Percentiles rank a stretch among this genome's conserved stretches.
Conservation (phyloP, 805 yeast genomes). For the Kazachstania taianensis region DNA sequence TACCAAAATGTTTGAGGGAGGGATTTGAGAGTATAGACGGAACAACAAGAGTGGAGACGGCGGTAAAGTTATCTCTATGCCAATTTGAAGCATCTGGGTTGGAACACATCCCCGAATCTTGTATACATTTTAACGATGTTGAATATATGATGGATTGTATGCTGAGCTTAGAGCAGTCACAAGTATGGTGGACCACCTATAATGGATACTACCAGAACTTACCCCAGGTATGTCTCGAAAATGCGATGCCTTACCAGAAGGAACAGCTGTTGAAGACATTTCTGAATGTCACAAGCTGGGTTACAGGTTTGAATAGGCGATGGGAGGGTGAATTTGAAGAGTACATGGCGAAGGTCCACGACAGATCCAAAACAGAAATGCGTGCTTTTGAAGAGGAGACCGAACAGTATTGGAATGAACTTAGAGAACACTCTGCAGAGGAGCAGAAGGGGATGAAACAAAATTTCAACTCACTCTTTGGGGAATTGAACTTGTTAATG, state of each 20-base stretch:
- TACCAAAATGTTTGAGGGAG: slow-evolving; percentile 32
- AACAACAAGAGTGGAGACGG: slow-evolving; percentile 30
- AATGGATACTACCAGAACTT: slow-evolving; percentile 54
- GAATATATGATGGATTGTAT: slow-evolving; percentile 30
- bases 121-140: slow-evolving; percentile 3
- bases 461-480: neutral
- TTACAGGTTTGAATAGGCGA: slow-evolving; percentile 14
- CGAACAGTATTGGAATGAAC: neutral
- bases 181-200: slow-evolving; percentile 68
- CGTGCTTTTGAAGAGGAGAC: neutral
- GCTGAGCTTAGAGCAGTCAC: slow-evolving; percentile 31
- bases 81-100: slow-evolving; percentile 42
- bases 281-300: slow-evolving; percentile 36
- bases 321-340: slow-evolving; percentile 8
- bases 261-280: slow-evolving; percentile 39
- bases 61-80: slow-evolving; percentile 43
- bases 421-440: neutral
- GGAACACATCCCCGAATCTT: slow-evolving; percentile 5
- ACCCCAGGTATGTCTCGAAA: slow-evolving; percentile 43
- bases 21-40: slow-evolving; percentile 34
- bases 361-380: neutral
- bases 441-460: neutral
- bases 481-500: neutral
- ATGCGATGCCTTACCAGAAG: slow-evolving; percentile 42
- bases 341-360: slow-evolving; percentile 4